Percentiles rank a stretch among this genome's conserved stretches.
phyloP scores from a whole-genome alignment of 805 yeast genomes.

The Hanseniaspora thailandica region DNA sequence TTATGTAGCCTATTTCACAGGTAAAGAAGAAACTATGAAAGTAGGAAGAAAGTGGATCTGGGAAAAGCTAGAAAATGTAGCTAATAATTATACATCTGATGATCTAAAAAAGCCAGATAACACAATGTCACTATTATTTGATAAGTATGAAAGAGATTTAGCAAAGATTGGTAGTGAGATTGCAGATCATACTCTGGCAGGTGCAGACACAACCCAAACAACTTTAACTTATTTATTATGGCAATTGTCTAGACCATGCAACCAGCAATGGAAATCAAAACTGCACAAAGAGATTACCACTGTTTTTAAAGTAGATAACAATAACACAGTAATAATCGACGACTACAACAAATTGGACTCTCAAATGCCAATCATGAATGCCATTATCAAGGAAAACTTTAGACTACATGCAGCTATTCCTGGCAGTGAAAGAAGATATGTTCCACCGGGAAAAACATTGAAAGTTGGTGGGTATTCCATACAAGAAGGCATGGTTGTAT shows the following conservation, averaged over 20 bases:
- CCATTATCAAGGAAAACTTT: constrained; percentile 49
- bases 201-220: constrained; percentile 64
- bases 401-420: constrained; percentile 63
- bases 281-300: constrained; percentile 37
- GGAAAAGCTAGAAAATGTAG: constrained; percentile 22
- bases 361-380: constrained; percentile 41
- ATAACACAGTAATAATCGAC: constrained; percentile 15
- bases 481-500: constrained; percentile 45
- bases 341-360: constrained; percentile 37
- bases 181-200: constrained; percentile 62
- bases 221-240: constrained; percentile 50
- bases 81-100: constrained; percentile 17
- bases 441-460: constrained; percentile 26
- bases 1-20: constrained; percentile 34
- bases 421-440: constrained; percentile 56
- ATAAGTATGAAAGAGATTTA: constrained; percentile 11
- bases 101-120: constrained; percentile 11
- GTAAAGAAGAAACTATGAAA: constrained; percentile 31
- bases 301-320: constrained; percentile 27
- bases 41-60: constrained; percentile 38
- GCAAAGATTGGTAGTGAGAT: constrained; percentile 31
- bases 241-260: constrained; percentile 43
- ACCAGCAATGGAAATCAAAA: constrained; percentile 35
- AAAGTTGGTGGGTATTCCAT: constrained; percentile 24
- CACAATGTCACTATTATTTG: constrained; percentile 16